Base-by-base conservation (phyloP, 306 rosid genomes). In the Dicorynia guianensis region DNA sequence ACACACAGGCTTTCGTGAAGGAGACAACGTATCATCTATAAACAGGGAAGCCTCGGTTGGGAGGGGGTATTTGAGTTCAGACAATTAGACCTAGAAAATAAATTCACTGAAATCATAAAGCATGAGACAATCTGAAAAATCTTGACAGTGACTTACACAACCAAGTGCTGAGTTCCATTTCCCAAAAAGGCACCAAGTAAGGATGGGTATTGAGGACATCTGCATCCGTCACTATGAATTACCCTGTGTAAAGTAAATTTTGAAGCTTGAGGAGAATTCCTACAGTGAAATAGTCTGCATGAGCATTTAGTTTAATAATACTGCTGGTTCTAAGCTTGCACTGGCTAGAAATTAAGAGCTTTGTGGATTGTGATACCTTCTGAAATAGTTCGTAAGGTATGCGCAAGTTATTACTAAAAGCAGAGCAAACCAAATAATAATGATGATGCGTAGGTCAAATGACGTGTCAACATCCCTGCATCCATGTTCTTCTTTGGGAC, bases 151-250 rank as follows among this genome's bases (percentile, higher is more conserved):
- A 4, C 54, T 77, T 77, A 77, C 81, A 47, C 39, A 49, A 67
- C 36, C 54, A 77, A 35, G 19, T 35, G 63, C 44, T 77, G 81
- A 59, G 70, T 57, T 57, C 81, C 81, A 68, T 43, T 73, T 33
- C 62, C 70, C 19, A 76, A 11, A 25, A 13, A 47, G 54, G 81
- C 69, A 19, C 76, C 81, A 18, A 68, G 69, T 48, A 77, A 35
- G 81, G 69, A 58, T 20, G 75, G 34, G 63, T 17, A 68, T 46
- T 1, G 15, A 8, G 76, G 81, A 59, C 76, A 57, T 4, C 12
- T n/a, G 54, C 76, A 68, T 1, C 1, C 4, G 9, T 20, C 46
- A 19, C 20, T 43, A 39, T 58, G 47, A 25, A 77, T 20, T 60
- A 43, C 65, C 1, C 1, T 1, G 2, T 12, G 42, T 7, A 12